Conservation (phyloP, 129 eudicot species). For the Escallonia rubra region DNA sequence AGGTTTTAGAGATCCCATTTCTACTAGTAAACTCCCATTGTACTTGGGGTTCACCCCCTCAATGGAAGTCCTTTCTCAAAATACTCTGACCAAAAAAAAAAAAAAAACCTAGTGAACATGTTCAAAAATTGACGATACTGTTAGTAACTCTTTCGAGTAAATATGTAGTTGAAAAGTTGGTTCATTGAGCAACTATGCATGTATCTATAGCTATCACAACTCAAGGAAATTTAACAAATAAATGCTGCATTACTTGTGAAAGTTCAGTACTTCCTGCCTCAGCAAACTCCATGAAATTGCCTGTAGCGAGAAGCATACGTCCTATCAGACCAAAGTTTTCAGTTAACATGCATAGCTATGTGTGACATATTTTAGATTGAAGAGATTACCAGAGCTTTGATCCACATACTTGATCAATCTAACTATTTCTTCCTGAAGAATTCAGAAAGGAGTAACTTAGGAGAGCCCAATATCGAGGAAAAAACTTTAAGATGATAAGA, state of each 20-base stretch:
- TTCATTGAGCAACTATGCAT: no score
- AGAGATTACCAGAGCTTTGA: constrained; percentile 54
- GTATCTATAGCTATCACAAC: background rate
- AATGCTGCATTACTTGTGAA: constrained; percentile 39
- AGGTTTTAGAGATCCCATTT: no score
- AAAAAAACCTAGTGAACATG: background rate
- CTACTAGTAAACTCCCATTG: no score
- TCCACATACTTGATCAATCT: constrained; percentile 71
- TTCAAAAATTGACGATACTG: no score
- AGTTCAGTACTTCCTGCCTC: constrained; percentile 48
- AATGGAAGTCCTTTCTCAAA: background rate
- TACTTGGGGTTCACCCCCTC: no score
- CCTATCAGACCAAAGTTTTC: background rate
- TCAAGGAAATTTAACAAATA: background rate
- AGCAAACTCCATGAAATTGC: constrained; percentile 33
- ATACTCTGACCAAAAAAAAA: background rate
- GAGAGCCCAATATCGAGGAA: background rate
- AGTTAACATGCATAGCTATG: background rate
- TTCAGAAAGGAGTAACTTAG: constrained; percentile 11
- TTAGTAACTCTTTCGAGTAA: background rate
- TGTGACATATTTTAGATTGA: constrained; percentile 4
- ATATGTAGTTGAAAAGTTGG: background rate
- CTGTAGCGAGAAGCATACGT: constrained; percentile 29
- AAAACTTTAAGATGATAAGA: background rate
- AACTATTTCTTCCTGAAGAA: constrained; percentile 67